phyloP scores from a whole-genome alignment of 2,329 filamentous ascomycete species.

The Cladosporium sp. region DNA sequence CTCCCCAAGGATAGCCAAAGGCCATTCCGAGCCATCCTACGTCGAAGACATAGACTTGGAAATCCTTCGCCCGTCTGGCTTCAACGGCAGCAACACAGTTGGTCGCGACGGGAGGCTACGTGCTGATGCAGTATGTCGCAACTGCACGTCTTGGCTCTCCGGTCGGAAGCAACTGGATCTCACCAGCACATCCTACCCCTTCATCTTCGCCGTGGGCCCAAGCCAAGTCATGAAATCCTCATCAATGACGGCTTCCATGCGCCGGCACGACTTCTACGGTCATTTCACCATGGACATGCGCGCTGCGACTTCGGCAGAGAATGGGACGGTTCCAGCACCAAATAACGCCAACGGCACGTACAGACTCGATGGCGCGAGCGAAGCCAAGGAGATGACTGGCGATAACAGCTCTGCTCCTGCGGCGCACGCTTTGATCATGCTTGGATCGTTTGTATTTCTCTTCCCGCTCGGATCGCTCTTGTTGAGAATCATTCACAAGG shows the following conservation, averaged over 20 bases:
- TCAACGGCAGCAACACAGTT: slow-evolving; percentile 18
- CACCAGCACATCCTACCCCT: slow-evolving; percentile 26
- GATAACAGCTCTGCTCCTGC: slow-evolving; percentile 23
- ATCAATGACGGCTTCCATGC: slow-evolving; percentile 28
- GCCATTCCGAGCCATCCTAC: slow-evolving; percentile 33
- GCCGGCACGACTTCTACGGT: slow-evolving; percentile 34
- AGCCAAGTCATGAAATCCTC: slow-evolving; percentile 24
- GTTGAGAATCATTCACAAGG: slow-evolving; percentile 35
- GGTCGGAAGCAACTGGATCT: slow-evolving; percentile 22
- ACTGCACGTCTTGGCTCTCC: slow-evolving; percentile 29
- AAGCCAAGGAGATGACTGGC: slow-evolving; percentile 17
- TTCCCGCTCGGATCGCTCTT: slow-evolving; percentile 33
- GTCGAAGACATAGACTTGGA: slow-evolving; percentile 25
- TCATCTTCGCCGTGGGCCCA: slow-evolving; percentile 39
- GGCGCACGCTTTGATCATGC: slow-evolving; percentile 31
- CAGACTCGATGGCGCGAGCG: slow-evolving; percentile 19
- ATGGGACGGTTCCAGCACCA: slow-evolving; percentile 29
- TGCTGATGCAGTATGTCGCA: slow-evolving; percentile 31
- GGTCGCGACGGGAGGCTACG: slow-evolving; percentile 21
- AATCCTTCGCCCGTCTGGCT: slow-evolving; percentile 11
- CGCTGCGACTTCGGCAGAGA: slow-evolving; percentile 26
- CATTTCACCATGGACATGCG: slow-evolving; percentile 37
- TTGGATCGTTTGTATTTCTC: slow-evolving; percentile 30
- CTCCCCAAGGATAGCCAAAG: slow-evolving; percentile 32
- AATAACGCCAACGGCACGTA: slow-evolving; percentile 13